Conservation (phyloP, 371 early-diverging fungal genomes). For the Mortierella sp. region DNA sequence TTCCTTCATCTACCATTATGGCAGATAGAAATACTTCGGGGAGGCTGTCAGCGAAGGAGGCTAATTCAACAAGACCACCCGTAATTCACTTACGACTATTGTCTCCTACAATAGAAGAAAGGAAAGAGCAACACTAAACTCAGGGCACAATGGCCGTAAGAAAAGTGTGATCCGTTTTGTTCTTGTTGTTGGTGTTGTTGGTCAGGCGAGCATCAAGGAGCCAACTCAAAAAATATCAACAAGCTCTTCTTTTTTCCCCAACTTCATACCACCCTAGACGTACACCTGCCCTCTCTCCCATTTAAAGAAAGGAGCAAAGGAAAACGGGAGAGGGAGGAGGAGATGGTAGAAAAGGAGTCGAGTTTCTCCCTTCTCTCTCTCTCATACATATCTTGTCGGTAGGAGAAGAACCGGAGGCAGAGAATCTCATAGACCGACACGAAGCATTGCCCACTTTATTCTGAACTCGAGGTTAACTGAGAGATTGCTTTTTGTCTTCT, state of each 20-base stretch:
- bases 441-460: too few species aligned
- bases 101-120: not conserved
- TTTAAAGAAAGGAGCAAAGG: slow-evolving; percentile 4
- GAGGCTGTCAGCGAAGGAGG: not conserved
- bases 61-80: too few species aligned
- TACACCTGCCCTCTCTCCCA: not conserved
- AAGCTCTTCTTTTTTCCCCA: not conserved
- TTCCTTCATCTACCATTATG: not conserved
- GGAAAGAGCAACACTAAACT: not conserved
- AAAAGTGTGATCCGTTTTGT: not conserved
- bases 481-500: too few species aligned
- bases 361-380: not conserved
- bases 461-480: too few species aligned
- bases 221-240: slow-evolving; percentile 4
- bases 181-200: not conserved
- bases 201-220: slow-evolving; percentile 9
- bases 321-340: not conserved
- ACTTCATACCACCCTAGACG: not conserved
- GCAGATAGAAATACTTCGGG: not conserved
- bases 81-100: too few species aligned
- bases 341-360: not conserved
- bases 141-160: not conserved
- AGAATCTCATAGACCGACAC: too few species aligned
- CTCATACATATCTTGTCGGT: not conserved
- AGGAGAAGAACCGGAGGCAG: not conserved